A percentile compares a stretch with the other conserved stretches of the same genome.
Conservation (phyloP, 805 yeast species). For the Sugiyamaella lignohabitans region DNA sequence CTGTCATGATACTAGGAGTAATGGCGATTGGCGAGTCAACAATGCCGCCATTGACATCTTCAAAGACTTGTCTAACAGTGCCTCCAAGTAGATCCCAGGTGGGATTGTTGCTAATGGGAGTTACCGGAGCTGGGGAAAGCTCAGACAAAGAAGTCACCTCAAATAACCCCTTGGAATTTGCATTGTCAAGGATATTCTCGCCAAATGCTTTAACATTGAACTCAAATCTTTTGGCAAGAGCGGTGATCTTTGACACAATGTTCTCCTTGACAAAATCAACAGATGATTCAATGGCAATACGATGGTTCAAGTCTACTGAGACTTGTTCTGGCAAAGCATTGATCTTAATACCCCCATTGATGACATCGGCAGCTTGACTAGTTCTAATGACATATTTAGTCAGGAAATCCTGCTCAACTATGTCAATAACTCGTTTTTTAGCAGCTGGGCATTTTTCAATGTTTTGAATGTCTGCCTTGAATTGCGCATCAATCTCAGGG, state of each 20-base stretch:
- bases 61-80: conserved; percentile 55
- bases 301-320: conserved; percentile 50
- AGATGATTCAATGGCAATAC: conserved; percentile 54
- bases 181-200: conserved; percentile 20
- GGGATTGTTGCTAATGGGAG: conserved; percentile 38
- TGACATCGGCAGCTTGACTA: conserved; percentile 60
- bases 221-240: conserved; percentile 44
- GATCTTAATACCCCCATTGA: conserved; percentile 66
- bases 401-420: not conserved
- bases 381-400: conserved; percentile 40
- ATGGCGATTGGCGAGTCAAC: conserved; percentile 36
- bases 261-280: conserved; percentile 37
- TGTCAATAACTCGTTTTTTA: conserved; percentile 11
- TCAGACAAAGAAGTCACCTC: conserved; percentile 28
- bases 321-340: conserved; percentile 71
- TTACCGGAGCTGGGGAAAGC: conserved; percentile 48
- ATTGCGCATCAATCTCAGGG: conserved; percentile 23
- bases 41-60: conserved; percentile 36
- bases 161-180: conserved; percentile 37
- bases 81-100: conserved; percentile 58
- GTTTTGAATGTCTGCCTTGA: conserved; percentile 20
- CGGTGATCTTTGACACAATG: conserved; percentile 34
- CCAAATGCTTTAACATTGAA: conserved; percentile 41
- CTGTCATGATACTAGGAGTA: conserved; percentile 57
- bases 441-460: conserved; percentile 16